These are phyloP conservation scores for Talaromyces thailandensis DNA, from an alignment of 495 filamentous ascomycete species.

Conservation along the genomic window DNA sequence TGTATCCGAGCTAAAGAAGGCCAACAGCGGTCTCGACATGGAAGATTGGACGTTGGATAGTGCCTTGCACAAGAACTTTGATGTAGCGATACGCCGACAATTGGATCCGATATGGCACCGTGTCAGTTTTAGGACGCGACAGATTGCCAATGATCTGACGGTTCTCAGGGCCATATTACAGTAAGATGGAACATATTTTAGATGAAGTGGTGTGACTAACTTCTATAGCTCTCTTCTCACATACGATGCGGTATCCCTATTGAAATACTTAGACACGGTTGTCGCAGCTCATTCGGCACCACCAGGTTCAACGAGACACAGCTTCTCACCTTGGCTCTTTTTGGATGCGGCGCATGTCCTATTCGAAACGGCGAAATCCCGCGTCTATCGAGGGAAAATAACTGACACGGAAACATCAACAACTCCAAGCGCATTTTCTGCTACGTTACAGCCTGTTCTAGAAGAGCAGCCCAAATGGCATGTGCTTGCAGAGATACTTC, in stretches of 20 bases:
- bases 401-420: slow-evolving; percentile 29
- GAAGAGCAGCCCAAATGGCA: slow-evolving; percentile 96
- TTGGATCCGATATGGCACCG: slow-evolving; percentile 96
- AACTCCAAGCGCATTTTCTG: slow-evolving; percentile 37
- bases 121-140: slow-evolving; percentile 86
- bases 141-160: slow-evolving; percentile 83
- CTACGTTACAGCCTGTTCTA: slow-evolving; percentile 75
- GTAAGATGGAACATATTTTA: slow-evolving; percentile 24
- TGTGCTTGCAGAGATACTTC: slow-evolving; percentile 72
- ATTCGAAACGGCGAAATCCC: slow-evolving; percentile 79
- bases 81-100: slow-evolving; percentile 78
- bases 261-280: slow-evolving; percentile 90
- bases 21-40: slow-evolving; percentile 84
- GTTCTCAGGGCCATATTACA: slow-evolving; percentile 83
- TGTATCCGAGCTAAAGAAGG: slow-evolving; percentile 83
- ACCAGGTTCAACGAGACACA: slow-evolving; percentile 78
- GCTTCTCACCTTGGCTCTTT: slow-evolving; percentile 93
- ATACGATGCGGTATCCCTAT: slow-evolving; percentile 84
- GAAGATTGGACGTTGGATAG: slow-evolving; percentile 97
- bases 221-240: slow-evolving; percentile 50
- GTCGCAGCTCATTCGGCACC: slow-evolving; percentile 82
- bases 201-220: slow-evolving; percentile 11
- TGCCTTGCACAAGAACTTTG: slow-evolving; percentile 87
- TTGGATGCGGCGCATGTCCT: slow-evolving; percentile 91
- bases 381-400: slow-evolving; percentile 75